Percentiles rank a stretch among this genome's conserved stretches.
These are phyloP conservation scores for Parmelia sp. DNA, from an alignment of 495 filamentous ascomycete species.

Conservation along the genomic window DNA sequence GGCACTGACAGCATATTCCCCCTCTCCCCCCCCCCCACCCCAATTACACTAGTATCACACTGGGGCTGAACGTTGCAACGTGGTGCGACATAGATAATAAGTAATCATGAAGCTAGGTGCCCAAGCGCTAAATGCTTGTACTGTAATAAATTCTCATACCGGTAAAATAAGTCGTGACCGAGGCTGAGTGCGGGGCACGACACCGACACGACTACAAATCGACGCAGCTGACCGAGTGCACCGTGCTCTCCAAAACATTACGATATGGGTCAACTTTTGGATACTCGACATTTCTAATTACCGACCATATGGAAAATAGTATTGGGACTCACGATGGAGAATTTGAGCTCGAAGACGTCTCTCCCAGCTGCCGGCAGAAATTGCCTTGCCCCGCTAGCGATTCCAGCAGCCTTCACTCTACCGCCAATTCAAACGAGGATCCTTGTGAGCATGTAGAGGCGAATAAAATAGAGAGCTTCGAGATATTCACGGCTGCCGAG, in stretches of 20 bases:
- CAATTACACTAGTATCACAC: too few relatives aligned
- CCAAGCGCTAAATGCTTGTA: not conserved
- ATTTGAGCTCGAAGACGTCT: not conserved
- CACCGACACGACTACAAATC: not conserved
- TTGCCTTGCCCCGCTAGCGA: not conserved
- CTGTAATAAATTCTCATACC: not conserved
- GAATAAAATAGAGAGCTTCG: slow-evolving; percentile 35
- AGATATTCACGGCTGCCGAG: slow-evolving; percentile 65
- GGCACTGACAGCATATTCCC: not conserved
- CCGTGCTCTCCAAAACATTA: not conserved
- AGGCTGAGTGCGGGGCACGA: too few relatives aligned
- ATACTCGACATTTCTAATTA: not conserved
- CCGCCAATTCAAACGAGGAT: not conserved
- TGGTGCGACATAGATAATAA: too few relatives aligned
- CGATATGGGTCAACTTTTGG: not conserved
- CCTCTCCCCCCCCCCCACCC: too few relatives aligned
- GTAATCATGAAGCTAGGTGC: too few relatives aligned
- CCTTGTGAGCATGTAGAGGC: not conserved
- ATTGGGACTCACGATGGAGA: not conserved
- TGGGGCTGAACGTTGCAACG: too few relatives aligned
- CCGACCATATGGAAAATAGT: not conserved
- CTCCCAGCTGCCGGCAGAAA: not conserved
- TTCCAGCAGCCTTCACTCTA: not conserved
- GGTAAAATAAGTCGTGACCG: too few relatives aligned
- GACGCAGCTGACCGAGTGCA: not conserved